Conservation (phyloP, 768 basidiomycete genomes). For the Lactarius pseudohatsudake region DNA sequence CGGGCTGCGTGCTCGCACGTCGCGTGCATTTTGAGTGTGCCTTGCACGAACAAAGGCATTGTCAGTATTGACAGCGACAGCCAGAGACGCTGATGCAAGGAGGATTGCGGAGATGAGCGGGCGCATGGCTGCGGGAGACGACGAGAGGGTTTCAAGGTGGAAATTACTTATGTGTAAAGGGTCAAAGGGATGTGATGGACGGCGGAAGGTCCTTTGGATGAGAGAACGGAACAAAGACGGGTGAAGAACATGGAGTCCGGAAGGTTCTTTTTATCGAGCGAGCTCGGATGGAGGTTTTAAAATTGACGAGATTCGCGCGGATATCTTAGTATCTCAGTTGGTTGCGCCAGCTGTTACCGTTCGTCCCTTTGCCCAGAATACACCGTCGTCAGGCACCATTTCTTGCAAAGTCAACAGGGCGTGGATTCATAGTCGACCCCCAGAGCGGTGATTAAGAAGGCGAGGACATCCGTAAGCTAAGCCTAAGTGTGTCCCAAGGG, state of each 20-base stretch:
- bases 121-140: background rate
- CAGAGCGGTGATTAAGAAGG: background rate
- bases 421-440: background rate
- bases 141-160: background rate
- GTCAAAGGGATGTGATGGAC: background rate
- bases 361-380: background rate
- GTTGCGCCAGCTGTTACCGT: background rate
- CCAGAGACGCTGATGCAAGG: slow-evolving; percentile 1
- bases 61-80: background rate
- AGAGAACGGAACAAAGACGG: background rate
- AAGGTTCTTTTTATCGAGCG: background rate
- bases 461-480: too few relatives aligned
- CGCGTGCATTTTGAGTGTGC: slow-evolving; percentile 4
- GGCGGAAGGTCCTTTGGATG: background rate
- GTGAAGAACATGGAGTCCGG: background rate
- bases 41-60: background rate
- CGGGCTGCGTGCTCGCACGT: background rate
- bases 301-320: background rate
- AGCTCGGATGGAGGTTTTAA: background rate
- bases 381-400: background rate
- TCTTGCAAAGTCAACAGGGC: background rate
- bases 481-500: too few relatives aligned
- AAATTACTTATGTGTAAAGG: background rate
- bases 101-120: background rate
- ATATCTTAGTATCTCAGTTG: background rate